Percentiles rank a stretch among this genome's conserved stretches.
phyloP scores from a whole-genome alignment of 2,329 filamentous ascomycete genomes.

The Trichoderma atroviride region DNA sequence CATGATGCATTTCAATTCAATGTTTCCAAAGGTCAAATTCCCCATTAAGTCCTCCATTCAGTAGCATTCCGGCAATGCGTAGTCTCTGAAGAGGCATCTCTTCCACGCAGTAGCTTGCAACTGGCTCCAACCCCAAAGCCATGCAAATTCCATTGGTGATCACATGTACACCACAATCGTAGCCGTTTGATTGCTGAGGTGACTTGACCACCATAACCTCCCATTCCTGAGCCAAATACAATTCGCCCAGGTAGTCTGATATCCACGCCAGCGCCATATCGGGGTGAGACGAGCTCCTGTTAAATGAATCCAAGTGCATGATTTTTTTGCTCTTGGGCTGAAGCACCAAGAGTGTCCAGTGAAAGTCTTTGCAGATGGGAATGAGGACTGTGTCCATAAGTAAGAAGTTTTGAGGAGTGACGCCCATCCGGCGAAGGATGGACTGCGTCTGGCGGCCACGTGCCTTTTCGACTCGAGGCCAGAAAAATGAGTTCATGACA shows the following conservation, averaged over 20 bases:
- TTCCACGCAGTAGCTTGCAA: slow-evolving; percentile 50
- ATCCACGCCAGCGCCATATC: slow-evolving; percentile 57
- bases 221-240: slow-evolving; percentile 54
- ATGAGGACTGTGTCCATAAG: slow-evolving; percentile 69
- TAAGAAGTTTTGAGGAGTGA: slow-evolving; percentile 63
- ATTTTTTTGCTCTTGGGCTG: slow-evolving; percentile 62
- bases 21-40: slow-evolving; percentile 51
- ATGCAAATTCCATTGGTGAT: slow-evolving; percentile 72
- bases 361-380: slow-evolving; percentile 64
- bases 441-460: slow-evolving; percentile 53
- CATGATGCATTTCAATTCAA: slow-evolving; percentile 35
- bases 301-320: slow-evolving; percentile 71
- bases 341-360: slow-evolving; percentile 75
- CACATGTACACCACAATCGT: slow-evolving; percentile 78
- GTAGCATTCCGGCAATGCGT: slow-evolving; percentile 64
- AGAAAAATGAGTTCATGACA: slow-evolving; percentile 69
- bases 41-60: slow-evolving; percentile 67
- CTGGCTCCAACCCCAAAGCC: slow-evolving; percentile 55
- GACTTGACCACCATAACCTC: slow-evolving; percentile 65
- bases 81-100: slow-evolving; percentile 64
- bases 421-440: slow-evolving; percentile 59
- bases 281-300: slow-evolving; percentile 29
- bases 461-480: slow-evolving; percentile 53
- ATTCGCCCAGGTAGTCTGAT: slow-evolving; percentile 39
- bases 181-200: slow-evolving; percentile 64